phyloP scores from a whole-genome alignment of 2,329 filamentous ascomycete genomes.

The Aspergillus neotritici region DNA sequence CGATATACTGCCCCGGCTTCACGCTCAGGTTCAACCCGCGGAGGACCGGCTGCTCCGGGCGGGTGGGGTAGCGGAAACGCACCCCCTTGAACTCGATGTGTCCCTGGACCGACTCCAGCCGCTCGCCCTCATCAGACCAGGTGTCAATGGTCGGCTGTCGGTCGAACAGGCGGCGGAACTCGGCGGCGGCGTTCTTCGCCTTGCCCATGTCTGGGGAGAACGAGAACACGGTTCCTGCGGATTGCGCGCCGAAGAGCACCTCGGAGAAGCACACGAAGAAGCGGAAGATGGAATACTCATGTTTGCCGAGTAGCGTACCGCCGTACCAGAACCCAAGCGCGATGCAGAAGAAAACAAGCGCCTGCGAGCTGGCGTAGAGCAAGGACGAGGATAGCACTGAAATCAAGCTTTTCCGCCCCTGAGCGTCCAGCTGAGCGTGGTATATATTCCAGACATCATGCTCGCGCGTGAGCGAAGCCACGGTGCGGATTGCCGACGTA shows the following conservation, averaged over 20 bases:
- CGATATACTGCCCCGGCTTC: conserved; percentile 49
- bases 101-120: conserved; percentile 62
- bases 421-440: conserved; percentile 58
- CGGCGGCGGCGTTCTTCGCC: conserved; percentile 73
- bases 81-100: conserved; percentile 85
- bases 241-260: conserved; percentile 87
- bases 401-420: conserved; percentile 62
- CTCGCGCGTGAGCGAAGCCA: conserved; percentile 85
- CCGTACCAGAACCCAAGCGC: conserved; percentile 93
- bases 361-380: conserved; percentile 80
- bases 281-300: conserved; percentile 71
- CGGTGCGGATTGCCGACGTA: conserved; percentile 87
- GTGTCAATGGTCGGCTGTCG: conserved; percentile 74
- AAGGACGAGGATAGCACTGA: conserved; percentile 71
- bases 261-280: conserved; percentile 90
- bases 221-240: conserved; percentile 80
- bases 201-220: conserved; percentile 93
- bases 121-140: conserved; percentile 66
- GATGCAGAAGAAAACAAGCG: conserved; percentile 73
- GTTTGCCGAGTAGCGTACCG: conserved; percentile 64
- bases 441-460: conserved; percentile 71
- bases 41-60: conserved; percentile 86
- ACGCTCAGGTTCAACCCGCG: conserved; percentile 64
- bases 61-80: conserved; percentile 88
- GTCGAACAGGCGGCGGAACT: conserved; percentile 80